A percentile compares a stretch with the other conserved stretches of the same genome.
These are phyloP conservation scores for Kuraishia piskuri DNA, from an alignment of 805 yeast species.

Conservation along the genomic window DNA sequence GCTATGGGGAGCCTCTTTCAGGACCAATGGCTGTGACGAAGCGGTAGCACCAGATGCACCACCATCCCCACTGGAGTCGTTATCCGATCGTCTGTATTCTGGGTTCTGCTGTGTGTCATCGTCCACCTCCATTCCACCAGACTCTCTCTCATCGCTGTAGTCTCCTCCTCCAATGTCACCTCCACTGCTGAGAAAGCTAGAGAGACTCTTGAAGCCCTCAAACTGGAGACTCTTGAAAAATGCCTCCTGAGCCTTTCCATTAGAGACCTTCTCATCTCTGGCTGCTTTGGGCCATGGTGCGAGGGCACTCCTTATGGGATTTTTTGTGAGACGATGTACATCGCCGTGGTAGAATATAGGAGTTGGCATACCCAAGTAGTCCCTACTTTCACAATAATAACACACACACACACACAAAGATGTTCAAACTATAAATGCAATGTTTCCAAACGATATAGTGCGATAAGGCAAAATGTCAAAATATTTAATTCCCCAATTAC, in stretches of 20 bases:
- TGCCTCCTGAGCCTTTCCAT: background rate
- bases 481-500: no score
- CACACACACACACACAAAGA: no score
- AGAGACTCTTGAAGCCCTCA: conserved; percentile 2
- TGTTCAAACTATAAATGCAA: no score
- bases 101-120: background rate
- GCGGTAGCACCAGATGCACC: no score
- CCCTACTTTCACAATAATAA: no score
- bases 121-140: background rate
- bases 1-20: background rate
- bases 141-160: background rate
- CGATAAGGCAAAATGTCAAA: no score
- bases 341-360: no score
- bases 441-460: no score
- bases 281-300: background rate
- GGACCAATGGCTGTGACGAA: background rate
- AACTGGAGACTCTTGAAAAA: background rate
- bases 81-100: background rate
- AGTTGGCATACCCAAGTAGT: no score
- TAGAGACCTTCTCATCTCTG: no score
- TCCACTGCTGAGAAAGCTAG: background rate
- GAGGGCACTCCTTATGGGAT: background rate
- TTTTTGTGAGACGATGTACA: no score
- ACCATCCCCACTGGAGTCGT: background rate
- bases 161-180: background rate